phyloP scores from a whole-genome alignment of 148 eudicot genomes.

The Heliamphora exappendiculata region DNA sequence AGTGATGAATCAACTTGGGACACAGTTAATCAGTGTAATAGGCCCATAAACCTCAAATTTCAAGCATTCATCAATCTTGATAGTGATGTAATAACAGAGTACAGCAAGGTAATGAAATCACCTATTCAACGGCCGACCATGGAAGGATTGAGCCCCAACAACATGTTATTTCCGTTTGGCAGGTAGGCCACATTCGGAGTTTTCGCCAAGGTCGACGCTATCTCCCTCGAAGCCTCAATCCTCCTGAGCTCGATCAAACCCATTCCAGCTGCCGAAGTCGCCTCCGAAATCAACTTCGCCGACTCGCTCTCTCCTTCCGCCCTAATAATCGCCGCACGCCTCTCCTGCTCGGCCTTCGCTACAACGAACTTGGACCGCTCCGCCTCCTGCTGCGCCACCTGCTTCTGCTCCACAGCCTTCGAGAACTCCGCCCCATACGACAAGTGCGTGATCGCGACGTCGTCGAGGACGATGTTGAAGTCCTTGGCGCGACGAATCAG shows the following conservation, averaged over 20 bases:
- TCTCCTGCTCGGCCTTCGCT: conserved; percentile 91
- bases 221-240: conserved; percentile 95
- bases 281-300: conserved; percentile 91
- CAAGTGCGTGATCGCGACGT: conserved; percentile 90
- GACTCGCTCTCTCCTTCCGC: conserved; percentile 98
- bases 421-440: conserved; percentile 93
- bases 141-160: conserved; percentile 58
- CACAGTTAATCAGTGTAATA: not conserved
- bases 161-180: conserved; percentile 71
- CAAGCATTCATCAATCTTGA: not conserved
- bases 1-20: too few relatives aligned
- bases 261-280: conserved; percentile 75
- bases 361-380: conserved; percentile 93
- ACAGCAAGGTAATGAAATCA: not conserved
- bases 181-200: conserved; percentile 58
- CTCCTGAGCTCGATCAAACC: conserved; percentile 93
- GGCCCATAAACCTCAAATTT: not conserved
- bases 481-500: conserved; percentile 73
- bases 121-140: conserved; percentile 49
- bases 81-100: not conserved
- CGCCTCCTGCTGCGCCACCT: conserved; percentile 99
- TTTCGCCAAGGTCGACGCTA: conserved; percentile 57
- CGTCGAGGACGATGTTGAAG: conserved; percentile 82
- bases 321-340: conserved; percentile 86
- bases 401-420: conserved; percentile 95